phyloP scores from a whole-genome alignment of 2,329 filamentous ascomycete species.

The Colletotrichum liaoningense region DNA sequence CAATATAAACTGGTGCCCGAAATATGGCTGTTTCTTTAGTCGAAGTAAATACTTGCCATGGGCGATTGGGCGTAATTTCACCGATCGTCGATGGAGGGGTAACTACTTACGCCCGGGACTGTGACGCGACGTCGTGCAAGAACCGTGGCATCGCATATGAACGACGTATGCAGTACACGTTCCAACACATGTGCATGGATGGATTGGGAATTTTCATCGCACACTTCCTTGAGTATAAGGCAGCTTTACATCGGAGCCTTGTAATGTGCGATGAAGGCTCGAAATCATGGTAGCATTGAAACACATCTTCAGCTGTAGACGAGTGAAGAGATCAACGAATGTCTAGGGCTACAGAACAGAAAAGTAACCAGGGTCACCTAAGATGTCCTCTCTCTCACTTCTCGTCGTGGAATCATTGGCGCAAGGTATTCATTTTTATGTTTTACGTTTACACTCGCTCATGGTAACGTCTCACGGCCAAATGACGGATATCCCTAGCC shows the following conservation, averaged over 20 bases:
- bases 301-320: background rate
- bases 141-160: constrained; percentile 15
- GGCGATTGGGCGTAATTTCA: background rate
- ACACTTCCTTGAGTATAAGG: background rate
- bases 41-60: background rate
- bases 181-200: background rate
- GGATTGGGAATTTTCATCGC: background rate
- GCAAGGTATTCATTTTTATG: background rate
- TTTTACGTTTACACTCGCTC: constrained; percentile 11
- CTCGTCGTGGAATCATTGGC: background rate
- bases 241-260: background rate
- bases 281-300: background rate
- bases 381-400: background rate
- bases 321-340: background rate
- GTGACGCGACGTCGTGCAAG: background rate
- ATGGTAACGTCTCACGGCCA: background rate
- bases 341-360: background rate
- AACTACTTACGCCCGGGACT: background rate
- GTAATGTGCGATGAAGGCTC: background rate
- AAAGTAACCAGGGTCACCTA: too few relatives aligned
- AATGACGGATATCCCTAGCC: constrained; percentile 9
- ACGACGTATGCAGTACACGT: background rate
- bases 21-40: background rate
- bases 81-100: background rate
- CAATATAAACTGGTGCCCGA: background rate